Evolutionary conservation across 2,329 filamentous ascomycete genomes (phyloP), one percentile per base, ranked within the genome.

Genomic region (Penicillium sp.): DNA sequence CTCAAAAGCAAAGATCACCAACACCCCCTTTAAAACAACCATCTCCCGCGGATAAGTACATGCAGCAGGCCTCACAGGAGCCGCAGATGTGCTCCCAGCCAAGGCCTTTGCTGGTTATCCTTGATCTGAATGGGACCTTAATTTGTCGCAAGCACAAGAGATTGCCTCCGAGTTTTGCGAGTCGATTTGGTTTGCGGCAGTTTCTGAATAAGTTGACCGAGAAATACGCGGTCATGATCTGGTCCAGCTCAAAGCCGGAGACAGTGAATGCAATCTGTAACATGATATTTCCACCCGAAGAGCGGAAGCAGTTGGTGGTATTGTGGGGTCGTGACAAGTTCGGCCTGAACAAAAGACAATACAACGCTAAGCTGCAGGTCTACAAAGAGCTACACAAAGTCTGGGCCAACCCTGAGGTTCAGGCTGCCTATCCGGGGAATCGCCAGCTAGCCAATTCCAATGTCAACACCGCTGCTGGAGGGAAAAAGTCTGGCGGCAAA

Each of bases 41-140:
- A 0, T 55, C 73, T 0, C 78, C 85, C 0, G 74, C 75, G 1
- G 30, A 62, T 0, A 56, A 63, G 31, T 93, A 93, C 62, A 66
- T 86, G n/a, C 37, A 56, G 3, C 71, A 73, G 35, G 71, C 83
- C 2, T 57, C 65, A 3, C 50, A 66, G 10, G 52, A 66, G 0
- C 71, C 77, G 0, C 52, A 59, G 17, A 48, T 49, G 11, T 62
- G 75, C 3, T 26, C 62, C 0, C 75, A 80, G 18, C 18, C 18
- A 1, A 77, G 77, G 27, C 76, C 75, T 11, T 74, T 95, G 22
- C 78, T 98, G 14, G 72, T 98, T 34, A 77, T 96, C 31, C 77
- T 96, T 45, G 92, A 98, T 65, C 76, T 98, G 25, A 98, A 96
- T 62, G 92, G 92, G 45, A 95, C 90, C 0, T 73, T 98, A 1